These are phyloP conservation scores for Hypoxylon trugodes DNA, from an alignment of 495 filamentous ascomycete species.

Conservation along the genomic window DNA sequence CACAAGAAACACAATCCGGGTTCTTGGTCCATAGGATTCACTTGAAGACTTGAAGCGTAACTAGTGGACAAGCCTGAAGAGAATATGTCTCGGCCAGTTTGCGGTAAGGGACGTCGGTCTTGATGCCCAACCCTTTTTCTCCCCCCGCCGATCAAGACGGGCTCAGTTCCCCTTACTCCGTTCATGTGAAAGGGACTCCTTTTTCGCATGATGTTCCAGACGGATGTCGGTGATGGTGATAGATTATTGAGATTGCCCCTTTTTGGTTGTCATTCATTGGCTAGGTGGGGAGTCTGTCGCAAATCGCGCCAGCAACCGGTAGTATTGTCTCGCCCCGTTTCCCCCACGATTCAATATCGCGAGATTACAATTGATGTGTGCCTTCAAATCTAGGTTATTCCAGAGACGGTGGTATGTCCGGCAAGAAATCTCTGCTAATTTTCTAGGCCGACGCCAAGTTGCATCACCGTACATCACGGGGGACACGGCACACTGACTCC, in stretches of 20 bases:
- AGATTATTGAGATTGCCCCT: neutral
- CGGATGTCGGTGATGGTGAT: neutral
- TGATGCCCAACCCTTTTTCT: neutral
- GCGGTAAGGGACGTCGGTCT: neutral
- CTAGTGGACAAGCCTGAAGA: neutral
- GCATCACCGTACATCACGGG: conserved; percentile 5
- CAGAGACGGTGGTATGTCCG: neutral
- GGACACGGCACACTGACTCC: neutral
- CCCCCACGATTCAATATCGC: neutral
- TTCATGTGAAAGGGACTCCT: neutral
- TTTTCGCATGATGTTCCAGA: neutral
- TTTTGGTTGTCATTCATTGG: neutral
- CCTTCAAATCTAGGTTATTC: conserved; percentile 4
- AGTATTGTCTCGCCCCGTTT: neutral
- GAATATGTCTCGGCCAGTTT: neutral
- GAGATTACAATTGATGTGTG: neutral
- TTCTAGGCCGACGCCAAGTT: neutral
- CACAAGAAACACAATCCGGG: conserved; percentile 6
- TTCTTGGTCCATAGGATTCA: conserved; percentile 1
- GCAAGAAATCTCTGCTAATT: conserved; percentile 2
- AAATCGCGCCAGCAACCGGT: conserved; percentile 9
- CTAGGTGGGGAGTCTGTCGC: neutral
- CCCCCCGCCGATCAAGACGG: neutral
- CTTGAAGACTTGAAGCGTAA: neutral
- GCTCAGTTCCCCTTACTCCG: neutral